A percentile compares a stretch with the other conserved stretches of the same genome.
Conservation (phyloP, 208 protist genomes). For the Phytomonas sp. region DNA sequence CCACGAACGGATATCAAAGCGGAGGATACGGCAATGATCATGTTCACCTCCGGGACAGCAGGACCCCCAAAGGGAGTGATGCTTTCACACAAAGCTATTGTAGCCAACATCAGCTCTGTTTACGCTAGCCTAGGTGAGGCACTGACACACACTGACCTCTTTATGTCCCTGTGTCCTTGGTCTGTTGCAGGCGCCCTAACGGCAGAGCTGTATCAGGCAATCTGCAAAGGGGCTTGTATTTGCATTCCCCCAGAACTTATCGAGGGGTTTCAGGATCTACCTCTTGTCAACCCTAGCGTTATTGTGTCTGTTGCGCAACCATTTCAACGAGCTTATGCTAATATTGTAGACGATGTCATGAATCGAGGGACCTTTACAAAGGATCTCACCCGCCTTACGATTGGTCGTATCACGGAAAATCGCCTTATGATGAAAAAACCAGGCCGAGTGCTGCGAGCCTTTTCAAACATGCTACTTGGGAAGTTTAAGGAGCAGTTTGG, state of each 20-base stretch:
- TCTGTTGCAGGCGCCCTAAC: conserved; percentile 78
- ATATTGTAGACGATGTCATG: conserved; percentile 87
- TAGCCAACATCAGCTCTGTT: conserved; percentile 84
- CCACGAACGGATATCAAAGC: conserved; percentile 54
- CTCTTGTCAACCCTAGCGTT: conserved; percentile 78
- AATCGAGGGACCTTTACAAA: conserved; percentile 70
- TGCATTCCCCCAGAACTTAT: conserved; percentile 83
- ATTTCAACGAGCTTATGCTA: conserved; percentile 80
- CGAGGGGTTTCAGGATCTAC: conserved; percentile 83
- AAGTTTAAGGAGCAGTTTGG: conserved; percentile 89
- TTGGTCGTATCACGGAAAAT: conserved; percentile 84
- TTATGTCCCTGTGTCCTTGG: conserved; percentile 90
- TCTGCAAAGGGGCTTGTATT: conserved; percentile 78
- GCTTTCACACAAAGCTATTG: conserved; percentile 89
- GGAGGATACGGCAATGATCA: conserved; percentile 89
- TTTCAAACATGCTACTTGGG: conserved; percentile 66
- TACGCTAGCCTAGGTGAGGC: conserved; percentile 75
- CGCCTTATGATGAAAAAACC: conserved; percentile 83
- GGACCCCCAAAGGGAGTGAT: conserved; percentile 92
- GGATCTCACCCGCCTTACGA: conserved; percentile 72
- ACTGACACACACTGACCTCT: conserved; percentile 79
- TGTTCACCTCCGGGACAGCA: conserved; percentile 87
- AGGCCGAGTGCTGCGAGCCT: conserved; percentile 52
- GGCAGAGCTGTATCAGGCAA: conserved; percentile 77
- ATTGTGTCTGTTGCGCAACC: conserved; percentile 77